Base-by-base conservation (phyloP, 2,329 filamentous ascomycete species). In the Xylaria sp. region DNA sequence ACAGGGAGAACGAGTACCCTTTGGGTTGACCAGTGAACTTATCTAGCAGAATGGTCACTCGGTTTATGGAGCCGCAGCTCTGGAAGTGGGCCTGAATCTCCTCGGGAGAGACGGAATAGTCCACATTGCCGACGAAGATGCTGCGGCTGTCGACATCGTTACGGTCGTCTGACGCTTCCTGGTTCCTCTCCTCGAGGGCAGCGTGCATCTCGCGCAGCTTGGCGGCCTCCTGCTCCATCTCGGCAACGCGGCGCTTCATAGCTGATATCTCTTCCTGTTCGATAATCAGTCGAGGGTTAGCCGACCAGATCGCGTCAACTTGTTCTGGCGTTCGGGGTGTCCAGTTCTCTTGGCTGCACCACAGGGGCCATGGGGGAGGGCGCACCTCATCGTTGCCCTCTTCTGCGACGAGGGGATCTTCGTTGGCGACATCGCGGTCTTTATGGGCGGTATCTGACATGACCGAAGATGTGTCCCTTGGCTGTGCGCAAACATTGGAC, bases 21-120 rank as follows among this genome's bases (percentile, higher is more conserved):
- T 99, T 99, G n/a, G 96, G 96, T 84, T 98, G 94, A 71, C 96
- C 96, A 11, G 94, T 97, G 78, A 97, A 98, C 84, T 99, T 99
- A 83, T 99, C 96, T 73, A 99, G 84, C 73, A 99, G 84, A 73
- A 99, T 99, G 1, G 96, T 99, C 66, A 99, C 96, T 68, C 96
- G 91, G 81, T 99, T 99, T 85, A 99, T 99, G 73, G 92, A 93
- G 67, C 96, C 96, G 76, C 94, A 97, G 84, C 90, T 96, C 84
- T 97, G 94, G 83, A 99, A 99, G 78, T 99, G 96, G 66, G 94
- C 93, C 84, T 99, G 96, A 66, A 99, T 96, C 83, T 99, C 96
- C 82, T 99, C 96, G 2, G 96, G 96, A 31, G 94, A 96, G 25
- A 95, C 94, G 69, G 93, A 94, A 81, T 99, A 99, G 81, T 99